Evolutionary conservation across 2,329 filamentous ascomycete genomes (phyloP).

Genomic region (Trichoderma sp.): DNA sequence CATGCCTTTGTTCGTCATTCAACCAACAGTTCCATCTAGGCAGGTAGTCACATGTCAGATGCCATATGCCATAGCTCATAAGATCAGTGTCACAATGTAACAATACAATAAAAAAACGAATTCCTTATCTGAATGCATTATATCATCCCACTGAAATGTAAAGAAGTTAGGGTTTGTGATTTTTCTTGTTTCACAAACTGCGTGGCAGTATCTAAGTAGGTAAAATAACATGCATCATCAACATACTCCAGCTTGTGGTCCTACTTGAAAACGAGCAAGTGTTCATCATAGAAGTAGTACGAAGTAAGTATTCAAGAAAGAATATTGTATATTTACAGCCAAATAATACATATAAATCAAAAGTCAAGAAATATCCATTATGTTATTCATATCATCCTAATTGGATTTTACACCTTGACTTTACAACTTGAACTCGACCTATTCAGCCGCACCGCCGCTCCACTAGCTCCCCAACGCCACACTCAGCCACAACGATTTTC

Average conservation of each 20-base stretch:
- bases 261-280: too few species aligned
- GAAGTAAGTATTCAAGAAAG: too few species aligned
- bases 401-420: not conserved
- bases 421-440: not conserved
- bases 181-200: not conserved
- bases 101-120: too few species aligned
- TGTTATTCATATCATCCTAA: not conserved
- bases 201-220: not conserved
- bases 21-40: not conserved
- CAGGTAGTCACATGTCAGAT: conserved; percentile 5
- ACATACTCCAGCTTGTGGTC: too few species aligned
- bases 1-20: not conserved
- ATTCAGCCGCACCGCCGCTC: not conserved
- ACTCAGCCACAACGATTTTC: conserved; percentile 20
- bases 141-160: too few species aligned
- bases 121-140: too few species aligned
- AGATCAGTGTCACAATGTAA: not conserved
- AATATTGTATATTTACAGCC: too few species aligned
- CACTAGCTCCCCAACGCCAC: not conserved
- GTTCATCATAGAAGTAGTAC: too few species aligned
- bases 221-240: not conserved
- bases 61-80: not conserved
- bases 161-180: too few species aligned
- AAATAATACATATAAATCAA: too few species aligned
- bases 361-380: too few species aligned